These are phyloP conservation scores for Arbutus unedo DNA, from an alignment of 148 eudicot genomes.

Conservation along the genomic window DNA sequence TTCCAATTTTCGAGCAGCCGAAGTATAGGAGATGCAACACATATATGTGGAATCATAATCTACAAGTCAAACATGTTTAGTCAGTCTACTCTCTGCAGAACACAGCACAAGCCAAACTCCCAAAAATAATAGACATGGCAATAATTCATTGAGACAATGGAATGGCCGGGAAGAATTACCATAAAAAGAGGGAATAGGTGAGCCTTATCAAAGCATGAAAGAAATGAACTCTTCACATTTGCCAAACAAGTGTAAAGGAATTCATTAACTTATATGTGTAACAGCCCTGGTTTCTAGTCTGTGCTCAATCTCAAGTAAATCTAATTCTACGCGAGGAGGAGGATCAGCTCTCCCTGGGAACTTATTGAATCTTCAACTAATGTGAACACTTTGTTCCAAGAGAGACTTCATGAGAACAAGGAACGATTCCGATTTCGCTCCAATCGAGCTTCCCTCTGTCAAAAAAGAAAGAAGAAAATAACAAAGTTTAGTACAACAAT, in stretches of 20 bases:
- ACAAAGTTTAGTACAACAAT: background rate
- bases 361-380: background rate
- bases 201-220: background rate
- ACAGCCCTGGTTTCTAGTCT: background rate
- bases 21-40: background rate
- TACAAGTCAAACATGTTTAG: constrained; percentile 1
- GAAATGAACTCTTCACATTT: constrained; percentile 1
- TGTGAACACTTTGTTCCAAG: constrained; percentile 9
- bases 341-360: background rate
- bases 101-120: background rate
- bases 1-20: background rate
- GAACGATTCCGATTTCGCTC: constrained; percentile 71
- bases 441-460: constrained; percentile 83
- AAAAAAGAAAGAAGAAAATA: constrained; percentile 7
- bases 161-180: background rate
- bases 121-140: background rate
- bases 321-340: background rate
- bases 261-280: constrained; percentile 5
- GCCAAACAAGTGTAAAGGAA: constrained; percentile 7
- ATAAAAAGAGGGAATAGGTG: background rate
- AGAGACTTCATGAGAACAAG: constrained; percentile 49
- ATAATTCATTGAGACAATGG: background rate
- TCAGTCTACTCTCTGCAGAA: background rate
- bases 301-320: background rate
- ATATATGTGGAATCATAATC: background rate